Evolutionary conservation across 176 grass and related monocot species (phyloP).

Genomic region (Avena eriantha): DNA sequence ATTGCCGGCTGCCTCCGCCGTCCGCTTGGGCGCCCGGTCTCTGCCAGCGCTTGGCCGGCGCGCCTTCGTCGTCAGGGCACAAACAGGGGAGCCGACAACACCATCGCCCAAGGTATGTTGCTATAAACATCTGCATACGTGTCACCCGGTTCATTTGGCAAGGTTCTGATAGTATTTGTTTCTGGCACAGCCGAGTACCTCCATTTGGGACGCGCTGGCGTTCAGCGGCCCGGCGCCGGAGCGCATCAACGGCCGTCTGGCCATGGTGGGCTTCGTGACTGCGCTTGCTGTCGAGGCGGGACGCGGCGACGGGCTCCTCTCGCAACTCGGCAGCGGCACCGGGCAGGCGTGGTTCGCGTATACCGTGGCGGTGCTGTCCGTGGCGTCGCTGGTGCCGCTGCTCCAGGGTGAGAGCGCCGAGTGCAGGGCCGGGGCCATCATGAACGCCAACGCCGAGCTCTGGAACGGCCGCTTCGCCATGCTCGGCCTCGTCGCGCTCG

Average conservation of each 20-base stretch:
- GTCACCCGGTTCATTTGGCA: background rate
- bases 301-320: constrained; percentile 55
- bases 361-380: too few relatives aligned
- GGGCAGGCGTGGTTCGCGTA: too few relatives aligned
- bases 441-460: too few relatives aligned
- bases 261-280: too few relatives aligned
- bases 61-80: background rate
- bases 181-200: background rate
- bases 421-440: too few relatives aligned
- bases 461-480: too few relatives aligned
- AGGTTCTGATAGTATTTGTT: background rate
- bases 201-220: constrained; percentile 52
- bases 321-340: too few relatives aligned
- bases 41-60: background rate
- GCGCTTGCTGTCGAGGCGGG: constrained; percentile 36
- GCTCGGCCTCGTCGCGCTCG: too few relatives aligned
- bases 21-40: background rate
- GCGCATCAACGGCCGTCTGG: constrained; percentile 64
- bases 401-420: too few relatives aligned
- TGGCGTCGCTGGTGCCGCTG: too few relatives aligned
- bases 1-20: background rate
- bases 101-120: background rate
- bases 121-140: background rate
- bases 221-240: constrained; percentile 65
- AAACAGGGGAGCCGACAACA: background rate